A percentile compares a stretch with the other conserved stretches of the same genome.
phyloP scores from a whole-genome alignment of 2,329 filamentous ascomycete genomes.

The Alternaria panax region DNA sequence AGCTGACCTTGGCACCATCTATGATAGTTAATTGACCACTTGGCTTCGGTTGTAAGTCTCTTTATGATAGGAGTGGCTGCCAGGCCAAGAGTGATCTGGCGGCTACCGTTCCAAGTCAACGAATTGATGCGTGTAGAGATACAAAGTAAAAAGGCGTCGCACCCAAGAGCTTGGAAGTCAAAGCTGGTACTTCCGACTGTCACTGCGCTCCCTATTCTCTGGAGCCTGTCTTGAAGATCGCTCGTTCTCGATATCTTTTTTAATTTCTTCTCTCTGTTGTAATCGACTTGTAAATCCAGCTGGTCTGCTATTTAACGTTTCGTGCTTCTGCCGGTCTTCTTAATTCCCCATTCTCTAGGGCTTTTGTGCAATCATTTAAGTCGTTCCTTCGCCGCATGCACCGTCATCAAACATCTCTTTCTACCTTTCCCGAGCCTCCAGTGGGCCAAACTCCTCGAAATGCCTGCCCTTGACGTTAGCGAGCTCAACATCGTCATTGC shows the following conservation, averaged over 20 bases:
- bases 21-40: too few species aligned
- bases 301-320: slow-evolving; percentile 12
- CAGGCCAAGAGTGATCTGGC: slow-evolving; percentile 11
- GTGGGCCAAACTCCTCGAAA: slow-evolving; percentile 24
- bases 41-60: slow-evolving; percentile 6
- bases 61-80: slow-evolving; percentile 8
- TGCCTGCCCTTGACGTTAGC: slow-evolving; percentile 59
- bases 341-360: background rate
- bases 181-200: slow-evolving; percentile 8
- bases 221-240: slow-evolving; percentile 6
- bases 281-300: slow-evolving; percentile 13
- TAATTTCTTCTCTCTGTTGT: slow-evolving; percentile 9
- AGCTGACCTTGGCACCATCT: background rate
- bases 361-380: background rate
- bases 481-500: slow-evolving; percentile 63
- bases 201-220: slow-evolving; percentile 6
- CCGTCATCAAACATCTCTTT: background rate
- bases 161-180: slow-evolving; percentile 5
- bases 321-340: background rate
- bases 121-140: slow-evolving; percentile 8
- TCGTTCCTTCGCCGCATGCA: slow-evolving; percentile 3
- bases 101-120: slow-evolving; percentile 11
- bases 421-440: background rate
- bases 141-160: slow-evolving; percentile 6
- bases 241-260: slow-evolving; percentile 10